phyloP scores from a whole-genome alignment of 257 asterid species.

The Solanum infundibuliforme region DNA sequence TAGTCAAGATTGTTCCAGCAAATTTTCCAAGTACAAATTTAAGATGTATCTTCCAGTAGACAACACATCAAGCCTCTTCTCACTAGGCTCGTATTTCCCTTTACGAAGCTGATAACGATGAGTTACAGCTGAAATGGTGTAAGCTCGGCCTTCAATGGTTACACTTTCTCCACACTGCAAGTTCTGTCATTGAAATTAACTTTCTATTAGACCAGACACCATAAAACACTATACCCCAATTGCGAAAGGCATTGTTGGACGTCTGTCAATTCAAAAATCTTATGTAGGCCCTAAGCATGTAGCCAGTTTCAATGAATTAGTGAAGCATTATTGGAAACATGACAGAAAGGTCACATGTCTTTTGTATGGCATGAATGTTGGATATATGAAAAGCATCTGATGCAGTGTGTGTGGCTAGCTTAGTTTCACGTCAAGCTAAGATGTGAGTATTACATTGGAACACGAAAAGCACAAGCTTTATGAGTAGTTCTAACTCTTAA shows the following conservation, averaged over 20 bases:
- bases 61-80: slow-evolving; percentile 81
- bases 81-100: slow-evolving; percentile 90
- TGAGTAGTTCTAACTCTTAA: neutral
- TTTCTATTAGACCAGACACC: neutral
- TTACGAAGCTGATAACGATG: slow-evolving; percentile 88
- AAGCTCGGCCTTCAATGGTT: slow-evolving; percentile 76
- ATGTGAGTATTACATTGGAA: neutral
- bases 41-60: slow-evolving; percentile 83
- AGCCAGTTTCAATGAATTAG: slow-evolving; percentile 1
- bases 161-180: slow-evolving; percentile 88
- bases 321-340: slow-evolving; percentile 2
- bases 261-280: neutral
- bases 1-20: slow-evolving; percentile 61
- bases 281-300: neutral
- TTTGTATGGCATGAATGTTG: slow-evolving; percentile 6
- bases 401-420: neutral
- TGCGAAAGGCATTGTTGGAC: neutral
- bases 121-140: slow-evolving; percentile 76
- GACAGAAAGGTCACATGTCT: neutral
- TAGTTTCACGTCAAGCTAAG: neutral
- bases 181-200: slow-evolving; percentile 32
- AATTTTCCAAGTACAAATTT: slow-evolving; percentile 66
- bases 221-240: neutral
- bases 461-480: neutral
- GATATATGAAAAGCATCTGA: neutral